Evolutionary conservation across 176 grass and related monocot genomes (phyloP), one percentile per base, ranked within the genome.

Genomic region (Alopecurus myosuroides): DNA sequence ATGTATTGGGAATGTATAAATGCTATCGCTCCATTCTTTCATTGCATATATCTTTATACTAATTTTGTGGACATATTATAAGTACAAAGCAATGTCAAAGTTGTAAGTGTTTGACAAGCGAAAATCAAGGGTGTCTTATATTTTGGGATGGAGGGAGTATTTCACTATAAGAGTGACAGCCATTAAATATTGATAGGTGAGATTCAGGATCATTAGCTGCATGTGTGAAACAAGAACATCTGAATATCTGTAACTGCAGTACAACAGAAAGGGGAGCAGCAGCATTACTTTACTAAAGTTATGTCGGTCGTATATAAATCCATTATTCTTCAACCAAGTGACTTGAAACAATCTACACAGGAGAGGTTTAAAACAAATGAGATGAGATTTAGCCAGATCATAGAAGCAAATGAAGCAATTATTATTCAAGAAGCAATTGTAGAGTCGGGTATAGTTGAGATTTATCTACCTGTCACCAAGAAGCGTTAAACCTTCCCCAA

Each of bases 401-500:
- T 40, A 81, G 33, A 75, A 85, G 65, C 50, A 72, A 71, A 45
- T 20, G 63, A 25, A 22, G n/a, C 29, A 19, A 57, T 70, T 72
- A 84, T 55, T 55, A 45, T 80, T 10, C 17, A 57, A 42, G 63
- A 70, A 37, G 37, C 6, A 18, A 36, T 50, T 46, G 22, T 22
- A 2, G 39, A 17, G 2, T 11, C 48, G 33, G 67, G 23, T 60
- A 5, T 23, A 48, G n/a, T 86, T 51, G 44, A 75, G 46, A 18
- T 85, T 58, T 85, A 74, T 40, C 61, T 62, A 97, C 95, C 87
- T 97, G 88, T 94, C 81, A 25, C 84, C 88, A 9, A 97, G 86
- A 85, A 93, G 90, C 7, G 95, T 92, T 14, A 97, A 76, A 52
- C 95, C 95, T 94, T 97, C 95, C 41, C 92, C 92, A 86, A 97